Evolutionary conservation across 768 basidiomycete species (phyloP).

Genomic region (Podaxis pistillaris): DNA sequence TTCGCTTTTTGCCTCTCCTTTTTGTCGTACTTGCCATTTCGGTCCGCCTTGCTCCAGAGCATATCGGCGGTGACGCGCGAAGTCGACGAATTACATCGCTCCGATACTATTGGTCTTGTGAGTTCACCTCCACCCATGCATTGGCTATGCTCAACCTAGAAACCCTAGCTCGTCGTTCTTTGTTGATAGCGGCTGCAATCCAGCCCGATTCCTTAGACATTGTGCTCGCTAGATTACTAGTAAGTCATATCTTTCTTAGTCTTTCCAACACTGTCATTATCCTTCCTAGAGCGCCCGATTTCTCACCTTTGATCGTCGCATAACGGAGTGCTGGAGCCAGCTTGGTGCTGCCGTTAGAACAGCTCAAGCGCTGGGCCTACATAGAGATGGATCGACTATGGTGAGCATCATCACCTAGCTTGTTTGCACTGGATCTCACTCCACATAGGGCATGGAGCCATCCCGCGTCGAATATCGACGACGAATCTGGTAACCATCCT

Average conservation of each 20-base stretch:
- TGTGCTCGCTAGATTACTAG: constrained; percentile 88
- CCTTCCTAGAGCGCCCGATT: constrained; percentile 49
- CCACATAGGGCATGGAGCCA: constrained; percentile 62
- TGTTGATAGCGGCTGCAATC: constrained; percentile 90
- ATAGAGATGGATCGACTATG: constrained; percentile 83
- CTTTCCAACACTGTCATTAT: background rate
- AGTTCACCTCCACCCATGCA: constrained; percentile 26
- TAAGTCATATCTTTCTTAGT: constrained; percentile 37
- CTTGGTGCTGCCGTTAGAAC: constrained; percentile 91
- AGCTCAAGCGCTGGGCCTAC: constrained; percentile 90
- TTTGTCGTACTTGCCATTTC: constrained; percentile 92
- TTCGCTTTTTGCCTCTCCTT: constrained; percentile 86
- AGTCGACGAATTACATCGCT: constrained; percentile 76
- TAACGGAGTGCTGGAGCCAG: constrained; percentile 96
- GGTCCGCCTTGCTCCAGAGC: constrained; percentile 81
- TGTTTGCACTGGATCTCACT: background rate
- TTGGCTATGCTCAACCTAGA: constrained; percentile 16
- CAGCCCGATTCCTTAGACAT: constrained; percentile 92
- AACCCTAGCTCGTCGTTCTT: constrained; percentile 71
- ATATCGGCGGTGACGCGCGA: constrained; percentile 77
- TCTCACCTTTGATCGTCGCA: constrained; percentile 73
- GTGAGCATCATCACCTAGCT: constrained; percentile 39
- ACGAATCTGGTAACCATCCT: constrained; percentile 68
- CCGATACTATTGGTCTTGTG: constrained; percentile 95
- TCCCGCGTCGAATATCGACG: constrained; percentile 84